Evolutionary conservation across 2,329 filamentous ascomycete species (phyloP).

Genomic region (Didymella segeticola): DNA sequence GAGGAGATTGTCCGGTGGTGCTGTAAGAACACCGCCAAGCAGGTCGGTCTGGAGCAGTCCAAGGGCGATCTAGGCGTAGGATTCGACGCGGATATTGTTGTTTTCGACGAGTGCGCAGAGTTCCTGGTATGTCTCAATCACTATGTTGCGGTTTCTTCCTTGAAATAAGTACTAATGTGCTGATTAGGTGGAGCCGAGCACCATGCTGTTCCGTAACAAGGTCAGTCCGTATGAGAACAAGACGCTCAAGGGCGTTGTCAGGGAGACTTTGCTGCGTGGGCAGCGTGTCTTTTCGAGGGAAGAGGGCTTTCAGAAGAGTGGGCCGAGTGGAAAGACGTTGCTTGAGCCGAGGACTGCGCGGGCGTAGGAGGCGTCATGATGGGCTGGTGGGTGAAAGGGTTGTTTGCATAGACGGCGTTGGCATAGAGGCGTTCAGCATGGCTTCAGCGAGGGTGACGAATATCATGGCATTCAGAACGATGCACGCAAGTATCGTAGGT

Average conservation of each 20-base stretch:
- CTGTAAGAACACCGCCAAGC: conserved; percentile 82
- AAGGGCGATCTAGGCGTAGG: conserved; percentile 85
- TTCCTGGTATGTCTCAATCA: conserved; percentile 79
- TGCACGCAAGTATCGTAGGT: neutral
- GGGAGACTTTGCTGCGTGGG: conserved; percentile 85
- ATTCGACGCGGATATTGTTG: conserved; percentile 87
- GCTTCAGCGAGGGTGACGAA: neutral
- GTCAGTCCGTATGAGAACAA: conserved; percentile 90
- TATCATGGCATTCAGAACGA: neutral
- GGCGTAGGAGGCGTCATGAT: neutral
- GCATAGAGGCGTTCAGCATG: conserved; percentile 7
- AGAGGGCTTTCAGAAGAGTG: conserved; percentile 67
- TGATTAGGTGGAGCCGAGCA: conserved; percentile 64
- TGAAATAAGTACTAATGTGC: neutral
- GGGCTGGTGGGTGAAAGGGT: neutral
- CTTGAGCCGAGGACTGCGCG: conserved; percentile 54
- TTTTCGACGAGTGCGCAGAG: conserved; percentile 84
- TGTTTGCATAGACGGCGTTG: conserved; percentile 23
- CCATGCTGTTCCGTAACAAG: conserved; percentile 95
- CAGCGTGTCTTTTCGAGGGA: conserved; percentile 74
- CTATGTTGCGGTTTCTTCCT: too few relatives aligned
- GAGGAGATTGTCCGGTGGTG: conserved; percentile 86
- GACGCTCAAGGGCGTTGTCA: conserved; percentile 76
- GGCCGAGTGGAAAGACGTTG: conserved; percentile 58
- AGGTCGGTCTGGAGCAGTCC: conserved; percentile 80